These are phyloP conservation scores for Phytophthora agathidicida DNA, from an alignment of 352 stramenopile genomes.

Conservation along the genomic window DNA sequence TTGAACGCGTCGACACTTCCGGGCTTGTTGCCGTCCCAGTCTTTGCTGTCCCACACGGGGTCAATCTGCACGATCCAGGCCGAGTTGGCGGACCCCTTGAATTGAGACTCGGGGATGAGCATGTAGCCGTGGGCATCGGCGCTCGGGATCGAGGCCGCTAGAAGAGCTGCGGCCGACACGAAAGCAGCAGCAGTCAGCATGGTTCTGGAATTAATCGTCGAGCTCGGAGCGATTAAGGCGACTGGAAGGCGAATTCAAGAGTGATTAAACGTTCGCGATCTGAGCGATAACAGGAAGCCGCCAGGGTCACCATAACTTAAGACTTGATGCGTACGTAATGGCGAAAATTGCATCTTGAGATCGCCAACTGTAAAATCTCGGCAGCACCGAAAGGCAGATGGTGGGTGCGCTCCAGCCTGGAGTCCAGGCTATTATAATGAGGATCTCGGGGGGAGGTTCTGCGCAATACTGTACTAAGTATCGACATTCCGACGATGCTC, in stretches of 20 bases:
- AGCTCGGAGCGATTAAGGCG: not conserved
- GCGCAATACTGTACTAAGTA: not conserved
- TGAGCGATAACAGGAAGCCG: too few species aligned
- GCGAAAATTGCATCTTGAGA: conserved; percentile 16
- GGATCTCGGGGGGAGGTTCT: not conserved
- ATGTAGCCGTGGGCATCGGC: conserved; percentile 36
- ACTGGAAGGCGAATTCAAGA: conserved; percentile 5
- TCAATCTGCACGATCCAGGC: conserved; percentile 41
- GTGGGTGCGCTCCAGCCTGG: not conserved
- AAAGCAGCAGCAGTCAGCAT: conserved; percentile 28
- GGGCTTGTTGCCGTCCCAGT: conserved; percentile 39
- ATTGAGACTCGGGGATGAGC: conserved; percentile 37
- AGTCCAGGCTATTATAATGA: too few species aligned
- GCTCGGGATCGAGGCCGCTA: conserved; percentile 20
- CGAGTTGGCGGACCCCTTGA: conserved; percentile 29
- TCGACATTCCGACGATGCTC: conserved; percentile 1
- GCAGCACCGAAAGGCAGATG: not conserved
- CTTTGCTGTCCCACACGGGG: conserved; percentile 23
- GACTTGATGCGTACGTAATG: conserved; percentile 8
- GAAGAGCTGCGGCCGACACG: conserved; percentile 21
- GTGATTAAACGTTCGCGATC: conserved; percentile 8
- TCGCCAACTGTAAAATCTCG: conserved; percentile 10
- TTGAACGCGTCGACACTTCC: conserved; percentile 27
- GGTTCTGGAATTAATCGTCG: not conserved
- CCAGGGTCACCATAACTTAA: not conserved